phyloP scores from a whole-genome alignment of 352 stramenopile genomes.

The Phytophthora sojae region DNA sequence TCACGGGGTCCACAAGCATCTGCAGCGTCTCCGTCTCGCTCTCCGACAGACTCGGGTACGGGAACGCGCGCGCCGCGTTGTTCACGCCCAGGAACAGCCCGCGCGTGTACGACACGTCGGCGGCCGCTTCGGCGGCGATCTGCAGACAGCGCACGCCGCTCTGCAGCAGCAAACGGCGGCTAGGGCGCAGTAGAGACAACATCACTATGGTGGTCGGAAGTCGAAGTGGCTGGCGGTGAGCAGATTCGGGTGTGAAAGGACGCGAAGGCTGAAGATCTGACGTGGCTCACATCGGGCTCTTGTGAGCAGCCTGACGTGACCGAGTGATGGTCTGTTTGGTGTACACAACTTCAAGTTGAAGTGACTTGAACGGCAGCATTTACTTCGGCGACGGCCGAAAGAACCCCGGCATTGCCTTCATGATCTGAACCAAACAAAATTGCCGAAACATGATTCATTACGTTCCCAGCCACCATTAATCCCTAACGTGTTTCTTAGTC shows the following conservation, averaged over 20 bases:
- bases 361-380: constrained; percentile 36
- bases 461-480: background rate
- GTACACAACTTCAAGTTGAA: too few species aligned
- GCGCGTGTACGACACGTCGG: constrained; percentile 81
- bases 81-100: constrained; percentile 87
- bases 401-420: constrained; percentile 80
- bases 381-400: constrained; percentile 84
- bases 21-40: constrained; percentile 83
- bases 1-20: constrained; percentile 85
- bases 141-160: constrained; percentile 56
- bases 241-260: constrained; percentile 25
- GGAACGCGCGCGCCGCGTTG: constrained; percentile 79
- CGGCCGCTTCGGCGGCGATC: constrained; percentile 70
- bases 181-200: constrained; percentile 50
- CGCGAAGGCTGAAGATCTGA: constrained; percentile 17
- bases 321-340: background rate
- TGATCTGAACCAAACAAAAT: constrained; percentile 45
- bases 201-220: constrained; percentile 31
- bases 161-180: constrained; percentile 26
- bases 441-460: constrained; percentile 11
- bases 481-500: too few species aligned
- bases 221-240: background rate
- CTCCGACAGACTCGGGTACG: constrained; percentile 79
- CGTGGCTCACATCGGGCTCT: constrained; percentile 11
- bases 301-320: constrained; percentile 13